These are phyloP conservation scores for Poterioochromonas sp. DNA, from an alignment of 352 stramenopile species.

Conservation along the genomic window DNA sequence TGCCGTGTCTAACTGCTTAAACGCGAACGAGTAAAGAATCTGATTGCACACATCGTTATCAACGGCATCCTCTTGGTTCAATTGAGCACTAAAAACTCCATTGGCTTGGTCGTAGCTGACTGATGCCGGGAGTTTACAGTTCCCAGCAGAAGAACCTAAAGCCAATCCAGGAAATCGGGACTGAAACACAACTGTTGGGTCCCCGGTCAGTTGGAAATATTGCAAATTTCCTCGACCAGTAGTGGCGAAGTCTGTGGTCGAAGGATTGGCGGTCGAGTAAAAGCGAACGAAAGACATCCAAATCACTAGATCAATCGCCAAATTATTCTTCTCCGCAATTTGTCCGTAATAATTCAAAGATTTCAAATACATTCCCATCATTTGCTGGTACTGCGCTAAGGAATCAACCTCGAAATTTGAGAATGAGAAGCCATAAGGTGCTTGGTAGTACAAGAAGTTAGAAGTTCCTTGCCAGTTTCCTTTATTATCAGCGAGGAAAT, in stretches of 20 bases:
- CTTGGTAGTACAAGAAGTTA: neutral
- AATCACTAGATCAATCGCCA: neutral
- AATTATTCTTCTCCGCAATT: neutral
- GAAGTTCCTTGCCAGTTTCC: neutral
- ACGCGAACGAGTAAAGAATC: constrained; percentile 11
- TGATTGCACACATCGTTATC: neutral
- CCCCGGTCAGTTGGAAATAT: constrained; percentile 25
- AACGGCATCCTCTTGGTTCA: neutral
- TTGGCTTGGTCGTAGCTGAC: constrained; percentile 9
- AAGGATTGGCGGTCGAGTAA: neutral
- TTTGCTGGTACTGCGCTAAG: constrained; percentile 2
- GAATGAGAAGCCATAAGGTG: neutral
- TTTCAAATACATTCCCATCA: constrained; percentile 28
- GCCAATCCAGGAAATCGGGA: neutral
- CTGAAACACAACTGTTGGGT: neutral
- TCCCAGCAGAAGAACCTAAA: neutral
- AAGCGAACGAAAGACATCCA: constrained; percentile 21
- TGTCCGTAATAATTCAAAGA: neutral
- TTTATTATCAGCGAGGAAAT: neutral
- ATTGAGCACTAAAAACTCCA: neutral
- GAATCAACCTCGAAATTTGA: neutral
- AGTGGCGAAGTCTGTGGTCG: neutral
- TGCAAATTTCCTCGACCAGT: constrained; percentile 2
- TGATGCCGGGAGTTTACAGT: constrained; percentile 12
- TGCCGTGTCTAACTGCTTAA: constrained; percentile 2